Evolutionary conservation across 2,329 filamentous ascomycete species (phyloP), one percentile per base, ranked within the genome.

Genomic region (Thielaviopsis ethacetica): DNA sequence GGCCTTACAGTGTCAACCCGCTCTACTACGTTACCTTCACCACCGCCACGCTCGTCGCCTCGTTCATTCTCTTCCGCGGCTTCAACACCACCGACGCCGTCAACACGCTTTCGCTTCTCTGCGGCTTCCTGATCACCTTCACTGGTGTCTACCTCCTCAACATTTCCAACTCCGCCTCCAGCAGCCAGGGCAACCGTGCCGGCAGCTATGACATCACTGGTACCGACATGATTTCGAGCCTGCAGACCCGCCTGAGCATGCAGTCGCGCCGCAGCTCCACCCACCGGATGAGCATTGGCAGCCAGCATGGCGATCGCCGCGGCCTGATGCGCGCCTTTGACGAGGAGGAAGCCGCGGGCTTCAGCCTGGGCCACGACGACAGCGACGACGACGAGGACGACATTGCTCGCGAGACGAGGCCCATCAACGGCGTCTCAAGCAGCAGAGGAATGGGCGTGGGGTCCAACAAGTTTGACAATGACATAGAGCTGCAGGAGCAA

Each of bases 1-100:
- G 10, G 56, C 19, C 17, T 17, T 17, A 15, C 65, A 95, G 90
- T 68, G 91, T 96, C 59, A 96, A 96, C 68, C 91, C 91, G 6
- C 80, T 96, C 26, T 97, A 97, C 76, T 97, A 97, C 71, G 91
- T 97, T 57, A 95, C 90, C 2, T 97, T 97, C 70, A 96, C 91
- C 2, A 97, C 91, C 0, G 90, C 87, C 62, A 97, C 91, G 7
- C 83, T 97, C 50, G 86, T 88, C 70, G 91, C 91, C 60, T 96
- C 91, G 1, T 97, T 96, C 70, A 94, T 96, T 67, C 84, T 97
- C 56, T 97, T 95, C 75, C 83, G 84, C 65, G 91, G 91, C 61
- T 97, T 97, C 78, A 96, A 97, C 72, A 97, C 91, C 3, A 88
- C 88, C 54, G 88, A 95, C 65, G 79, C 85, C 5, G 87, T 95